Evolutionary conservation across 2,329 filamentous ascomycete genomes (phyloP), one percentile per base, ranked within the genome.

Genomic region (Colletotrichum euphorbiae): DNA sequence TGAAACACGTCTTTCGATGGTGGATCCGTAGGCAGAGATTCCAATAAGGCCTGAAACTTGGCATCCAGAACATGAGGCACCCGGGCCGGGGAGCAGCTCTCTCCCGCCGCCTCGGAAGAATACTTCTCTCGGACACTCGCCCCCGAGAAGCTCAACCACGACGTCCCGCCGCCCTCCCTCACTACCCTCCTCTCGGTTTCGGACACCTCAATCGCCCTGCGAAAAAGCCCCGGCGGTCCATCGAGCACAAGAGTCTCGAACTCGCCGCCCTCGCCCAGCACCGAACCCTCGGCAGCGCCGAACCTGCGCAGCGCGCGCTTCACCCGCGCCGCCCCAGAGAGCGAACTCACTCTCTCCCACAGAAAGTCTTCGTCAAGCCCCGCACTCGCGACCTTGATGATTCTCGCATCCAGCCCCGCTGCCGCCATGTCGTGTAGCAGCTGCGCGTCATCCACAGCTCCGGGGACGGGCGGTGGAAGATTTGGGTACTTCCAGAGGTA

Each of bases 371-470:
- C 92, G 74, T 95, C 92, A 56, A 99, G 83, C 0, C 94, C 96
- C 6, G 93, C 94, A 71, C 93, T 97, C 48, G 96, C 94, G 50
- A 98, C 93, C 81, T 98, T 99, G 80, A 99, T 89, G 75, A 99
- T 93, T 68, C 94, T 86, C n/a, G 94, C 92, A 75, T 97, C 93
- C 62, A 97, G 88, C 1, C 91, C 91, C 3, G 90, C 88, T 6
- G 83, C 84, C 5, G 86, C 87, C 93, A 99, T 97, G 77, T 98
- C 94, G 67, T 88, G 84, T 57, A 99, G 83, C 19, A 98, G 83
- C 77, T 83, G 86, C 17, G 81, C 82, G 55, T 85, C 85, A 54
- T 83, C 80, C 42, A 62, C 28, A 70, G 67, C 40, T 45, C 73
- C 69, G 33, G 50, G 28, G 67, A 72, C 70, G 2, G 82, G 80